A percentile compares a stretch with the other conserved stretches of the same genome.
Conservation (phyloP, 345 rosid genomes). For the Abelmoschus esculentus region DNA sequence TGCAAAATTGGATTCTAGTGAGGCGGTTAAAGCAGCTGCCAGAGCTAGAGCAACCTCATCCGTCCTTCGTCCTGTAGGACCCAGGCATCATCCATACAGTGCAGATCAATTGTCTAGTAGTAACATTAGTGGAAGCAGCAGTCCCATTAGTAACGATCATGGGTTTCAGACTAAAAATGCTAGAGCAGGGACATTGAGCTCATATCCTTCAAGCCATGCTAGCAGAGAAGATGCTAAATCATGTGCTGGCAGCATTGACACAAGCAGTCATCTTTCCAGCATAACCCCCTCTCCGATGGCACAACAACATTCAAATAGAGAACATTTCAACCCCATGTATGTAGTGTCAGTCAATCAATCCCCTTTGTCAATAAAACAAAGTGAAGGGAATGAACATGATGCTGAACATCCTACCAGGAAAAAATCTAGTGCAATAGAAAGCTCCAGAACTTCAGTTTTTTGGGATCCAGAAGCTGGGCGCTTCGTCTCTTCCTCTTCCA, state of each 20-base stretch:
- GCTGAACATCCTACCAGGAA: slow-evolving; percentile 32
- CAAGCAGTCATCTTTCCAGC: slow-evolving; percentile 48
- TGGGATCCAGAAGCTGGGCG: slow-evolving; percentile 94
- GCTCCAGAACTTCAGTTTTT: slow-evolving; percentile 45
- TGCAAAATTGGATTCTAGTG: slow-evolving; percentile 70
- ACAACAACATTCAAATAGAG: slow-evolving; percentile 40
- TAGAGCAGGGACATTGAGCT: slow-evolving; percentile 34
- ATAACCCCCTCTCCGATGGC: slow-evolving; percentile 33
- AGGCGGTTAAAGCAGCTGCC: slow-evolving; percentile 79
- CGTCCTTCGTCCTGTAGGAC: slow-evolving; percentile 60
- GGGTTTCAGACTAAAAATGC: slow-evolving; percentile 30
- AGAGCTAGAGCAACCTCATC: slow-evolving; percentile 91
- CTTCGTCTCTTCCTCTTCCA: slow-evolving; percentile 51
- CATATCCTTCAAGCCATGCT: slow-evolving; percentile 51
- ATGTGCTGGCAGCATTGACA: slow-evolving; percentile 44
- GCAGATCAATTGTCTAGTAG: slow-evolving; percentile 48
- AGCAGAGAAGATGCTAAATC: slow-evolving; percentile 54
- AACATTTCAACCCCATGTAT: slow-evolving; percentile 71
- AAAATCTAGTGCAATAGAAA: slow-evolving; percentile 29
- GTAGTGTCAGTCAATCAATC: slow-evolving; percentile 53
- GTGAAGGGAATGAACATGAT: slow-evolving; percentile 25
- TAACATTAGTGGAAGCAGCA: slow-evolving; percentile 69
- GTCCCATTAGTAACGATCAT: slow-evolving; percentile 51
- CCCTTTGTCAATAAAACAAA: slow-evolving; percentile 37
- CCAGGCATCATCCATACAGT: slow-evolving; percentile 49